A percentile compares a stretch with the other conserved stretches of the same genome.
phyloP scores from a whole-genome alignment of 2,329 filamentous ascomycete species.

The Fusarium proliferatum region DNA sequence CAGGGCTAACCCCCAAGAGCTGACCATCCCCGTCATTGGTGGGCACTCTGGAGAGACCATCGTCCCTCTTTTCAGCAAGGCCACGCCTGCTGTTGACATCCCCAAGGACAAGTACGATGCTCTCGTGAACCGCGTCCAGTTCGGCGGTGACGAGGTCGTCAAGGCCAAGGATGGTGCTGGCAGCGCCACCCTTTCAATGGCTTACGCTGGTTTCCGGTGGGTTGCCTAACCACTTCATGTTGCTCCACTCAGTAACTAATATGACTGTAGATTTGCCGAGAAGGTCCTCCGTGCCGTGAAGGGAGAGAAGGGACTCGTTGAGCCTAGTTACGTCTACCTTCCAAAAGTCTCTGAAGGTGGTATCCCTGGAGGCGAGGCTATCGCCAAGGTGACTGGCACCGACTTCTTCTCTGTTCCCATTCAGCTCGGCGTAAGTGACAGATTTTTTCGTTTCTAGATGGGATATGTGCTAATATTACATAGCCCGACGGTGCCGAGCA shows the following conservation, averaged over 20 bases:
- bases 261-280: constrained; percentile 80
- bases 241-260: constrained; percentile 18
- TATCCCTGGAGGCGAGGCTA: constrained; percentile 85
- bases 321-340: constrained; percentile 96
- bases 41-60: constrained; percentile 99
- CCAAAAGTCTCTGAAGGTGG: constrained; percentile 90
- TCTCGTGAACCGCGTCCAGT: constrained; percentile 94
- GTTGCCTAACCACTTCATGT: background rate
- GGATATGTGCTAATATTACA: constrained; percentile 46
- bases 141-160: constrained; percentile 97
- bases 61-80: constrained; percentile 95
- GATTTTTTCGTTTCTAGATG: constrained; percentile 1
- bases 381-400: constrained; percentile 82
- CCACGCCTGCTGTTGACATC: constrained; percentile 81
- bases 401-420: constrained; percentile 98
- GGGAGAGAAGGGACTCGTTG: constrained; percentile 92
- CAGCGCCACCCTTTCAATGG: constrained; percentile 93
- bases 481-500: constrained; percentile 88
- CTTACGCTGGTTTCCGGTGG: constrained; percentile 92
- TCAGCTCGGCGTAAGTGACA: constrained; percentile 85
- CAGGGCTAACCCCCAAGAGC: constrained; percentile 82
- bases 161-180: constrained; percentile 93
- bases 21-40: constrained; percentile 91
- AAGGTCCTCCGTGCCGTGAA: constrained; percentile 88
- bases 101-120: constrained; percentile 90